Conservation (phyloP, 768 basidiomycete species). For the Pisolithus tinctorius region DNA sequence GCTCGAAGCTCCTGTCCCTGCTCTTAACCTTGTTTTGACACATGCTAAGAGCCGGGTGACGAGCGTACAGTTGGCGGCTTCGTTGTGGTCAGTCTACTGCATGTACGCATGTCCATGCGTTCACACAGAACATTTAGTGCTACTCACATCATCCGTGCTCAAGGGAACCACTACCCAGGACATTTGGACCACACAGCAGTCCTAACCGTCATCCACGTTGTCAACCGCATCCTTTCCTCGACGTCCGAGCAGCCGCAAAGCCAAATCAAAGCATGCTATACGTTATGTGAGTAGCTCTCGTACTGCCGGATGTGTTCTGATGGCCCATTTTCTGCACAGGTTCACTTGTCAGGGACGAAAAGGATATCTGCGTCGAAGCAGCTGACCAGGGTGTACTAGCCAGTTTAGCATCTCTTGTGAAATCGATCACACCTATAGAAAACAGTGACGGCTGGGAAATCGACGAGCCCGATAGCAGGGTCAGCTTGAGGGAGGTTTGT, state of each 20-base stretch:
- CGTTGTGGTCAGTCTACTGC: conserved; percentile 48
- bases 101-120: not conserved
- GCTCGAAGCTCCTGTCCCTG: conserved; percentile 4
- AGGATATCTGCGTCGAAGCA: conserved; percentile 57
- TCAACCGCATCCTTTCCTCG: conserved; percentile 52
- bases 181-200: conserved; percentile 40
- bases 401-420: conserved; percentile 46
- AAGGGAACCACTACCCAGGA: conserved; percentile 22
- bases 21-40: conserved; percentile 38
- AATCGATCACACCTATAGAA: conserved; percentile 45
- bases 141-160: conserved; percentile 56
- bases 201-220: conserved; percentile 60
- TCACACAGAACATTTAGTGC: conserved; percentile 32
- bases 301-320: not conserved
- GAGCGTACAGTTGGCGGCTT: conserved; percentile 65
- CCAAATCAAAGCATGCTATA: conserved; percentile 66
- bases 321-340: conserved; percentile 29
- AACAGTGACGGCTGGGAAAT: conserved; percentile 52
- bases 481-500: conserved; percentile 57
- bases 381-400: conserved; percentile 63
- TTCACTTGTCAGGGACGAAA: conserved; percentile 66
- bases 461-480: conserved; percentile 55
- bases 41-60: conserved; percentile 52
- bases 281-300: conserved; percentile 49
- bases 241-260: conserved; percentile 34